These are phyloP conservation scores for Volutella citrinella DNA, from an alignment of 2,329 filamentous ascomycete species.

Conservation along the genomic window DNA sequence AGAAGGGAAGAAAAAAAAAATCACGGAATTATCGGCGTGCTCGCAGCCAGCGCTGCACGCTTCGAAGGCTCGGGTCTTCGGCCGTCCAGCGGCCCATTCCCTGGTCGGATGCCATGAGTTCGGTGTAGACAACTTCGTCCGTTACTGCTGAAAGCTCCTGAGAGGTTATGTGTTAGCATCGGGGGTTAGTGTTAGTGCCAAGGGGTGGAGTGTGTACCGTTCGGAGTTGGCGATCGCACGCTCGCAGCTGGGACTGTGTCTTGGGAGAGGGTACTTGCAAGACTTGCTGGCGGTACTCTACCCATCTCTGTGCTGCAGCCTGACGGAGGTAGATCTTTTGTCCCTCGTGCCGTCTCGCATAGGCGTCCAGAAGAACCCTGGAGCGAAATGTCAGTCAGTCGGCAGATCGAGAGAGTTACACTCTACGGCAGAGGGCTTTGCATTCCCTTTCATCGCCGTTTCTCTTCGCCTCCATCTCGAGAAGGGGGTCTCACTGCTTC, in stretches of 20 bases:
- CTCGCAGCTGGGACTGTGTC: slow-evolving; percentile 47
- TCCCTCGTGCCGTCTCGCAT: slow-evolving; percentile 58
- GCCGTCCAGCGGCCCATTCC: slow-evolving; percentile 58
- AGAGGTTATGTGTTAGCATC: slow-evolving; percentile 4
- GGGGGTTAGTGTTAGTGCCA: too few relatives aligned
- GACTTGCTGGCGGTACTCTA: slow-evolving; percentile 51
- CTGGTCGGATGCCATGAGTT: slow-evolving; percentile 52
- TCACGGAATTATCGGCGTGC: slow-evolving; percentile 27
- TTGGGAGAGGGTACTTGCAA: slow-evolving; percentile 48
- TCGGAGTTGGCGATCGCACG: slow-evolving; percentile 56
- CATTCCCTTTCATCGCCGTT: slow-evolving; percentile 8
- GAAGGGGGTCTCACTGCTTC: slow-evolving; percentile 49
- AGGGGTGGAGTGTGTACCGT: slow-evolving; percentile 41
- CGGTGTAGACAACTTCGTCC: slow-evolving; percentile 56
- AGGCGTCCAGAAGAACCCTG: slow-evolving; percentile 59
- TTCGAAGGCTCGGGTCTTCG: slow-evolving; percentile 58
- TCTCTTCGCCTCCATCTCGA: slow-evolving; percentile 1
- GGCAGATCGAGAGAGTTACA: too few relatives aligned
- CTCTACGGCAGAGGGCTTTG: too few relatives aligned
- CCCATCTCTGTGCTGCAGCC: slow-evolving; percentile 57
- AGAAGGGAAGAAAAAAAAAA: too few relatives aligned
- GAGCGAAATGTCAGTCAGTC: background rate
- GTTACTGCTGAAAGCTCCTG: slow-evolving; percentile 56
- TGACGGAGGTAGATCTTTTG: slow-evolving; percentile 65
- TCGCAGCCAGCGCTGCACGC: slow-evolving; percentile 58